Evolutionary conservation across 2,329 filamentous ascomycete genomes (phyloP).

Genomic region (Sphaceloma murrayae): DNA sequence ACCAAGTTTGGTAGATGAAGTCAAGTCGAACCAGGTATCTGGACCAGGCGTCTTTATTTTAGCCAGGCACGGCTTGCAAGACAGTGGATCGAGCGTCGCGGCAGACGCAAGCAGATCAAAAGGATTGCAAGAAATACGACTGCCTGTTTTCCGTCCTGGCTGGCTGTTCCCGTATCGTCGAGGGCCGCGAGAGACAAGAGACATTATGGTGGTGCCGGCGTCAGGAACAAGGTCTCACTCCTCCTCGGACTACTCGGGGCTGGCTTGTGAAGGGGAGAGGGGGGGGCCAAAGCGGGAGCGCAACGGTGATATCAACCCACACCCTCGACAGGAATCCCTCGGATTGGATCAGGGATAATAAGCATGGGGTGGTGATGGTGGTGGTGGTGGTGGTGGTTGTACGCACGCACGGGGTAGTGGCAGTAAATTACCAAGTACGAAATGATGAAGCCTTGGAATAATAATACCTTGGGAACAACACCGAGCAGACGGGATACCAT

Average conservation of each 20-base stretch:
- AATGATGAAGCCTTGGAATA: too few relatives aligned
- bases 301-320: constrained; percentile 14
- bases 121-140: background rate
- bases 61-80: background rate
- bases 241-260: constrained; percentile 9
- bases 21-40: constrained; percentile 5
- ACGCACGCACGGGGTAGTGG: too few relatives aligned
- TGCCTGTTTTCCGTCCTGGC: background rate
- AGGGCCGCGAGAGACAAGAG: background rate
- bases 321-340: background rate
- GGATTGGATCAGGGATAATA: too few relatives aligned
- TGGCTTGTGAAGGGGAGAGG: too few relatives aligned
- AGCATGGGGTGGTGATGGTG: too few relatives aligned
- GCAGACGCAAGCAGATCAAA: constrained; percentile 1
- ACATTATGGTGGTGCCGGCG: too few relatives aligned
- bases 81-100: constrained; percentile 8
- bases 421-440: too few relatives aligned
- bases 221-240: constrained; percentile 14
- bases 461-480: too few relatives aligned
- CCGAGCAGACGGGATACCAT: too few relatives aligned
- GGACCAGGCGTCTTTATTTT: too few relatives aligned
- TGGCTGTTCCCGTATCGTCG: background rate
- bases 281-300: too few relatives aligned
- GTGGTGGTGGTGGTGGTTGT: too few relatives aligned
- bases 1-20: constrained; percentile 15